phyloP scores from a whole-genome alignment of 2,329 filamentous ascomycete species.

The Calonectria pseudoturangicola region DNA sequence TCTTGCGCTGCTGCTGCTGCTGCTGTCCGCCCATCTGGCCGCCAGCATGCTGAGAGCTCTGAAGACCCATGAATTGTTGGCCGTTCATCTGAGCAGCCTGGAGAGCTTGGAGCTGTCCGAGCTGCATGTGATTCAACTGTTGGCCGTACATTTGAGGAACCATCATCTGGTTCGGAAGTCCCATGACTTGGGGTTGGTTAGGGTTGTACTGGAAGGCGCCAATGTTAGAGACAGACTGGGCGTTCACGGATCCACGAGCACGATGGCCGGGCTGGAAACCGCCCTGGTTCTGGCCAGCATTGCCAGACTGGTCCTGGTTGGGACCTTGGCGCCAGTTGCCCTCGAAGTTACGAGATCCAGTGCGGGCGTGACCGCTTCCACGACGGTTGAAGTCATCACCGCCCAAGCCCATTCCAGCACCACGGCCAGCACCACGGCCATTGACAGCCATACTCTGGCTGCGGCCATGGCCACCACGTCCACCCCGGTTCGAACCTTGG shows the following conservation, averaged over 20 bases:
- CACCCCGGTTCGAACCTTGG: slow-evolving; percentile 69
- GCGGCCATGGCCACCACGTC: slow-evolving; percentile 79
- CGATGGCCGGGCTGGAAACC: slow-evolving; percentile 95
- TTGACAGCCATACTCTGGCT: slow-evolving; percentile 94
- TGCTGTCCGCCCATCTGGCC: slow-evolving; percentile 79
- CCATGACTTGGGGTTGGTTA: slow-evolving; percentile 89
- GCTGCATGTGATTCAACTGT: slow-evolving; percentile 89
- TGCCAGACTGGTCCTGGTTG: slow-evolving; percentile 74
- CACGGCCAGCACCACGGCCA: slow-evolving; percentile 81
- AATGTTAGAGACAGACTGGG: slow-evolving; percentile 86
- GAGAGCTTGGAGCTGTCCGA: slow-evolving; percentile 92
- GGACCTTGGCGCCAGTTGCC: slow-evolving; percentile 92
- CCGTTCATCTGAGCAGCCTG: slow-evolving; percentile 90
- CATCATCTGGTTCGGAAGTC: slow-evolving; percentile 90
- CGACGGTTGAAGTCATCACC: slow-evolving; percentile 82
- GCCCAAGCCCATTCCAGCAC: slow-evolving; percentile 73
- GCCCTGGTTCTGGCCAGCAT: slow-evolving; percentile 73
- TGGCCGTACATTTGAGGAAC: slow-evolving; percentile 92
- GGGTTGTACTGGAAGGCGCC: slow-evolving; percentile 90
- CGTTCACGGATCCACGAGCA: slow-evolving; percentile 85
- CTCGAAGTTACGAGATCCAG: slow-evolving; percentile 94
- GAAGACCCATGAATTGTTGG: slow-evolving; percentile 81
- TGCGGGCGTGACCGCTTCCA: slow-evolving; percentile 87
- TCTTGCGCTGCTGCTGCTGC: slow-evolving; percentile 96
- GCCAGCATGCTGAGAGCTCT: slow-evolving; percentile 83